Conservation (phyloP, 2,329 filamentous ascomycete species). For the Talaromyces sp. region DNA sequence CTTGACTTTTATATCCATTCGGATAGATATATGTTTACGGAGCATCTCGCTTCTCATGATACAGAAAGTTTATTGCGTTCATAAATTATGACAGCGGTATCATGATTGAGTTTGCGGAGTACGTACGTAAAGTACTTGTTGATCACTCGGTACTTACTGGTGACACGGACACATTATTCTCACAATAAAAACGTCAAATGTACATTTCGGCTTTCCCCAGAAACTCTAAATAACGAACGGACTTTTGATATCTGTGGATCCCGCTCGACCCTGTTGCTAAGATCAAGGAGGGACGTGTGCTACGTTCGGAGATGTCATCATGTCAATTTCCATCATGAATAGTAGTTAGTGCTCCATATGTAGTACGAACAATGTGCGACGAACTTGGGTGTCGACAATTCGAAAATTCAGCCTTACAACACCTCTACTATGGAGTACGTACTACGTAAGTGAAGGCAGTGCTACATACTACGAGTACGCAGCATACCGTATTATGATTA, state of each 20-base stretch:
- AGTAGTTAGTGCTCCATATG: too few species aligned
- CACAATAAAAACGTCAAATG: not conserved
- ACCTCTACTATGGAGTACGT: too few species aligned
- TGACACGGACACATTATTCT: not conserved
- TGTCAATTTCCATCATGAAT: not conserved
- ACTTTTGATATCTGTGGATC: too few species aligned
- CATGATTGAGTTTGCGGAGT: too few species aligned
- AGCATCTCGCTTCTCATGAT: not conserved
- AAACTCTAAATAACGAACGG: not conserved
- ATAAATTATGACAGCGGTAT: too few species aligned
- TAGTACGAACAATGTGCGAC: too few species aligned
- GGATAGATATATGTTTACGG: not conserved
- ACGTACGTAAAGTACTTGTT: not conserved
- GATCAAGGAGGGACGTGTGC: not conserved
- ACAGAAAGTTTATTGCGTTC: not conserved
- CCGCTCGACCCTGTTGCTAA: not conserved
- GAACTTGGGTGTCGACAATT: not conserved
- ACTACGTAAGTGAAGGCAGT: not conserved
- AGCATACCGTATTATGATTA: not conserved
- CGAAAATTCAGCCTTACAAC: not conserved
- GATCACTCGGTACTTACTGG: not conserved
- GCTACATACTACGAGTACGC: not conserved
- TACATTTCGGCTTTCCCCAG: not conserved
- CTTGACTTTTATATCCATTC: not conserved
- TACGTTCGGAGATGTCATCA: not conserved